Percentiles rank a stretch among this genome's conserved stretches.
Conservation (phyloP, 768 basidiomycete species). For the Amanita rimosa region DNA sequence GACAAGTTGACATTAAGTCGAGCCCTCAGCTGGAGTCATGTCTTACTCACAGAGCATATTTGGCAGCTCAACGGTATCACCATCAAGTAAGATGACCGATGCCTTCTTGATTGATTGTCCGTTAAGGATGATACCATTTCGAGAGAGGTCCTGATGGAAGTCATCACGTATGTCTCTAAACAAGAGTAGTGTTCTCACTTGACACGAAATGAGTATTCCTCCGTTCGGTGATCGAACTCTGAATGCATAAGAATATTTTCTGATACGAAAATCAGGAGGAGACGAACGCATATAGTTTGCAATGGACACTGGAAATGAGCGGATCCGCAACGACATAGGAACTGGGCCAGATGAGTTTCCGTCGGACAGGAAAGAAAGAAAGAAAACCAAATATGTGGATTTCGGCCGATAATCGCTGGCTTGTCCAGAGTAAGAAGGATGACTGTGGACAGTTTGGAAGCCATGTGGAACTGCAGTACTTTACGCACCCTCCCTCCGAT, state of each 20-base stretch:
- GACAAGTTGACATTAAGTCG: neutral
- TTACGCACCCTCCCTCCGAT: slow-evolving; percentile 51
- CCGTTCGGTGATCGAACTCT: slow-evolving; percentile 65
- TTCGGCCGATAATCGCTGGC: slow-evolving; percentile 61
- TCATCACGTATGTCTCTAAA: neutral
- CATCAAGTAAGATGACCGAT: slow-evolving; percentile 66
- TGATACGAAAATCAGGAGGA: neutral
- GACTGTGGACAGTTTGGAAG: slow-evolving; percentile 23
- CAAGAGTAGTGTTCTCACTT: slow-evolving; percentile 28
- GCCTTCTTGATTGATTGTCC: slow-evolving; percentile 55
- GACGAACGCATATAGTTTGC: slow-evolving; percentile 70
- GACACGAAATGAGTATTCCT: slow-evolving; percentile 69
- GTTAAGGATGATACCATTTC: slow-evolving; percentile 67
- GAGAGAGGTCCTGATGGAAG: slow-evolving; percentile 51
- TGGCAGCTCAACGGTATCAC: slow-evolving; percentile 59
- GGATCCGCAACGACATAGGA: slow-evolving; percentile 55
- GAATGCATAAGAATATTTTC: slow-evolving; percentile 1
- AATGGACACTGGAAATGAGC: slow-evolving; percentile 61
- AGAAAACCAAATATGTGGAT: slow-evolving; percentile 51
- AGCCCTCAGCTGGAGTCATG: neutral
- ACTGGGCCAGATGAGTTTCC: slow-evolving; percentile 15
- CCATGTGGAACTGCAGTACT: neutral
- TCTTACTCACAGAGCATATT: slow-evolving; percentile 41
- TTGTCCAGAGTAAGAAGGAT: slow-evolving; percentile 49
- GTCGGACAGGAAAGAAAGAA: slow-evolving; percentile 12